Evolutionary conservation across 2,329 filamentous ascomycete genomes (phyloP), one percentile per base, ranked within the genome.

Genomic region (Tolypocladium capitatum): DNA sequence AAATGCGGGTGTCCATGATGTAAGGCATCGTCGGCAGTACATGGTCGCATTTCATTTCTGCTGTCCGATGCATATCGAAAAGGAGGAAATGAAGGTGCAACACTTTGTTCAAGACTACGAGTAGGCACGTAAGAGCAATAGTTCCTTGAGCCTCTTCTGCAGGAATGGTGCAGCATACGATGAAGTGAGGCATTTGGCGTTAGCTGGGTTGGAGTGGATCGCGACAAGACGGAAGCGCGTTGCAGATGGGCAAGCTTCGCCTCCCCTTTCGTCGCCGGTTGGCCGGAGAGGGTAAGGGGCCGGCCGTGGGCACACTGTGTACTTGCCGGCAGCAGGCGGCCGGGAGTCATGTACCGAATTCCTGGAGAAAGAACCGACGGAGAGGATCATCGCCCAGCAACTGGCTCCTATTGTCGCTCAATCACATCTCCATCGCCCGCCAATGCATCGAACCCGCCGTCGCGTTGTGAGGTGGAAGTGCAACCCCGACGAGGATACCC

Each of bases 171-270:
- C 21, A 18, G 16, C 38, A n/a, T 28, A 8, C 36, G 16, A 11
- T 9, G 8, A 8, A 7, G 24, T 13, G 24, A 41, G 38, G 21
- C 24, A 1, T 18, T n/a, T 41, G 24, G 14, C 16, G 38, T 24
- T 28, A 24, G 24, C 24, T 41, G 38, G 38, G 24, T 28, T 18
- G 48, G 6, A 55, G 44, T 45, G 40, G 40, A 34, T 45, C 43
- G 31, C 43, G 20, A 34, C 40, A 27, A n/a, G 20, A 45, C 43
- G 31, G 43, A 45, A 34, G 8, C 16, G 24, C 20, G 10, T 13
- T 14, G 41, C 13, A 35, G 21, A 43, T 24, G 28, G 24, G 34
- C 31, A 46, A n/a, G n/a, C n/a, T n/a, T n/a, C n/a, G n/a, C n/a
- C 31, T 28, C 18, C 20, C 41, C n/a, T 36, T 43, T 47, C 38